Evolutionary conservation across 2,329 filamentous ascomycete genomes (phyloP), one percentile per base, ranked within the genome.

Genomic region (Calonectria henricotiae): DNA sequence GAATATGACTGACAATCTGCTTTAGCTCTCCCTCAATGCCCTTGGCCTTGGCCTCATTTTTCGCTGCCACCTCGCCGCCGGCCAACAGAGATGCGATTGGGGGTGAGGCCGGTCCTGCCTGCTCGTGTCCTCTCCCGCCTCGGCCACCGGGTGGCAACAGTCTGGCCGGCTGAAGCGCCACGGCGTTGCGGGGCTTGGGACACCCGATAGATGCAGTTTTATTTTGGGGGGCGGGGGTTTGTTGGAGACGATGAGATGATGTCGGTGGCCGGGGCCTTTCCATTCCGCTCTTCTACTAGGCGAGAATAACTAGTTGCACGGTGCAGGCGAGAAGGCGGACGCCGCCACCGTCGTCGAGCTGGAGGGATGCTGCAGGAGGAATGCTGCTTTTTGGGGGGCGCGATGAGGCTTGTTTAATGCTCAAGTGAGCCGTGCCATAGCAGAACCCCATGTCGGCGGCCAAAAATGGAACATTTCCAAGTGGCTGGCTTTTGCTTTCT

Each of bases 121-220:
- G 20, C 20, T 20, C 20, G 20, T 20, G 20, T 41, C 43, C 55
- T 54, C 20, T 11, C 23, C 43, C 35, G 30, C 60, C 51, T 55
- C 27, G 13, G 23, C 65, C 49, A 41, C 46, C 61, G 55, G 44
- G 47, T 11, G 65, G 67, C 71, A 65, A 70, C 20, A 76, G 69
- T 41, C 58, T 58, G 15, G 47, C 71, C 65, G 73, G 68, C 66
- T 69, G 17, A 62, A 62, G 35, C 69, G 67, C 58, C 65, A 75
- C 72, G 68, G 72, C 58, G 64, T 68, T 62, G 72, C 49, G 63
- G 75, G 68, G 41, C 49, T 62, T 11, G 47, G 27, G 51, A 7
- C 4, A n/a, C 43, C 43, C n/a, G 43, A 23, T 46, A 46, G 27
- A 30, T 30, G 7, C n/a, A 46, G 43, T 23, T 43, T 43, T n/a